Evolutionary conservation across 176 grass and related monocot species (phyloP).

Genomic region (Carex kokanica): DNA sequence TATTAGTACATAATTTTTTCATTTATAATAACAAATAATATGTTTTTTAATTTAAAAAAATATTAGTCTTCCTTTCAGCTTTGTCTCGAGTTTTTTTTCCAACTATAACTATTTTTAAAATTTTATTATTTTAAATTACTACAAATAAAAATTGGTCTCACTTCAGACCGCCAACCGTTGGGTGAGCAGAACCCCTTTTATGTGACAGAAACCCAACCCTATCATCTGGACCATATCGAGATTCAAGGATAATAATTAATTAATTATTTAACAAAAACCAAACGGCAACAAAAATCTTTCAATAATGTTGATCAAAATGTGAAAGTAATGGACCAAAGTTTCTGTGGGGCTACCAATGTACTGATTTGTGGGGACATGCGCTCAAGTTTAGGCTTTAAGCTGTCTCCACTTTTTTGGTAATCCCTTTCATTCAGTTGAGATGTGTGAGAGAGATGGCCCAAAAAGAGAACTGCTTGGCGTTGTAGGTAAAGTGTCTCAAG

Average conservation of each 20-base stretch:
- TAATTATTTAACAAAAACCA: not conserved
- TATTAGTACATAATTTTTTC: too few species aligned
- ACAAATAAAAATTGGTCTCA: not conserved
- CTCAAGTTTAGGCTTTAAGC: slow-evolving; percentile 6
- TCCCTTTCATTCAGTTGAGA: not conserved
- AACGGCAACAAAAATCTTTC: not conserved
- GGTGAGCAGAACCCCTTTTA: slow-evolving; percentile 9
- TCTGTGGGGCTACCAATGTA: not conserved
- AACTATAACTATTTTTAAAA: too few species aligned
- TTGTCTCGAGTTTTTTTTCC: too few species aligned
- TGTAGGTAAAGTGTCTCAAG: not conserved
- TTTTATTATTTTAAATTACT: too few species aligned
- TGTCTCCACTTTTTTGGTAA: not conserved
- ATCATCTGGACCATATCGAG: not conserved
- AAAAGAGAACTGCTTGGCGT: slow-evolving; percentile 2
- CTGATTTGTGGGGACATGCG: not conserved
- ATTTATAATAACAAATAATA: too few species aligned
- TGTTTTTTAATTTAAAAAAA: too few species aligned
- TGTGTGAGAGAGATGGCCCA: not conserved
- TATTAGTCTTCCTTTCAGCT: too few species aligned
- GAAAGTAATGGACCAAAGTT: not conserved
- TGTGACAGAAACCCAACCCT: too few species aligned
- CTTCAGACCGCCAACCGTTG: slow-evolving; percentile 4
- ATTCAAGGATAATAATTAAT: not conserved
- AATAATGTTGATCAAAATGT: too few species aligned